phyloP scores from a whole-genome alignment of 352 stramenopile genomes.

The Pythium vanterpoolii region DNA sequence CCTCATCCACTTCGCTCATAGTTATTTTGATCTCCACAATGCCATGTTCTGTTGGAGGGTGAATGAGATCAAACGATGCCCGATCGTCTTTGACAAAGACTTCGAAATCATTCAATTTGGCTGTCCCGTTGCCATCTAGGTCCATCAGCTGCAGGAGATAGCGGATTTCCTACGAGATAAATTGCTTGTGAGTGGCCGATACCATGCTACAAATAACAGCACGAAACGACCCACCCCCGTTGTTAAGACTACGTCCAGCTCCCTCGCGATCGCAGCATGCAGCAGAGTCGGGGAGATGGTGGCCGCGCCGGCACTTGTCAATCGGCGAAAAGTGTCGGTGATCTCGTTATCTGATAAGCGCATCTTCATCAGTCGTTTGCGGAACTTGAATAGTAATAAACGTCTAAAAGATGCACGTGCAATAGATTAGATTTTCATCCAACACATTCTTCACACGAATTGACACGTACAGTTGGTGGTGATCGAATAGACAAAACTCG shows the following conservation, averaged over 20 bases:
- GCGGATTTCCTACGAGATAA: slow-evolving; percentile 41
- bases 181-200: not conserved
- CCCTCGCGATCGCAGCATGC: slow-evolving; percentile 54
- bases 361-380: slow-evolving; percentile 51
- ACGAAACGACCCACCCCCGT: slow-evolving; percentile 42
- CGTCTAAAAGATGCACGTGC: slow-evolving; percentile 30
- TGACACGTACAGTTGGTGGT: slow-evolving; percentile 64
- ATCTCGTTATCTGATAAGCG: slow-evolving; percentile 78
- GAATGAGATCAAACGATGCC: slow-evolving; percentile 42
- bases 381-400: slow-evolving; percentile 75
- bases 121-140: slow-evolving; percentile 53
- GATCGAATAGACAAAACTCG: slow-evolving; percentile 78
- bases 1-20: slow-evolving; percentile 55
- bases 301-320: slow-evolving; percentile 33
- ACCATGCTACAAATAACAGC: not conserved
- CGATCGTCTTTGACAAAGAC: slow-evolving; percentile 67
- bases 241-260: slow-evolving; percentile 78
- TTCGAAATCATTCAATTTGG: slow-evolving; percentile 75
- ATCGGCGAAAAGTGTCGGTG: slow-evolving; percentile 63
- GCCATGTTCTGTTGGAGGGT: slow-evolving; percentile 42
- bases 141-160: slow-evolving; percentile 71
- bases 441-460: not conserved
- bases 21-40: slow-evolving; percentile 68
- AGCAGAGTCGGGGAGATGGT: slow-evolving; percentile 57
- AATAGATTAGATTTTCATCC: not conserved